These are phyloP conservation scores for Komagataella phaffii DNA, from an alignment of 805 yeast species.

Conservation along the genomic window DNA sequence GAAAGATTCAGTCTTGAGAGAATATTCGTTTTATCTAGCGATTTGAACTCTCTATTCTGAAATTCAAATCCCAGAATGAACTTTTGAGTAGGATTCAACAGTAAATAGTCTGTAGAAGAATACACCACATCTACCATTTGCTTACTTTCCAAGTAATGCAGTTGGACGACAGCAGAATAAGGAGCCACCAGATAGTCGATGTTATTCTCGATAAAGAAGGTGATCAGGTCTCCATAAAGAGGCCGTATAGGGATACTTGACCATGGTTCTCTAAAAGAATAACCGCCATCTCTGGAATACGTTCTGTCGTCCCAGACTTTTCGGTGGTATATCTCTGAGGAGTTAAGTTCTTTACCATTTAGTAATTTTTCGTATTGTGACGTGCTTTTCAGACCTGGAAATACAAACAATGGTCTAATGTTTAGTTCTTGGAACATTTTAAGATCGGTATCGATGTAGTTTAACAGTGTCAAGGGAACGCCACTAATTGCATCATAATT, in stretches of 20 bases:
- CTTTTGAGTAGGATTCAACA: slow-evolving; percentile 49
- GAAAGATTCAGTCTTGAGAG: slow-evolving; percentile 45
- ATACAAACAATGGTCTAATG: slow-evolving; percentile 70
- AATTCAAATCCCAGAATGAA: slow-evolving; percentile 65
- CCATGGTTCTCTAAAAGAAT: slow-evolving; percentile 38
- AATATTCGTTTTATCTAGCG: slow-evolving; percentile 43
- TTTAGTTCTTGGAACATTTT: slow-evolving; percentile 42
- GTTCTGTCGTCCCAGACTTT: slow-evolving; percentile 30
- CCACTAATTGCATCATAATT: slow-evolving; percentile 73
- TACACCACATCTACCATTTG: slow-evolving; percentile 58
- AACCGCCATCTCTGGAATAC: slow-evolving; percentile 17
- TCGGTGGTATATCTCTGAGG: slow-evolving; percentile 28
- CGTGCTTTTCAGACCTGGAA: slow-evolving; percentile 48
- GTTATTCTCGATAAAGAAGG: slow-evolving; percentile 37
- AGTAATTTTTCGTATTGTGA: slow-evolving; percentile 14
- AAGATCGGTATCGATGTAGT: slow-evolving; percentile 48
- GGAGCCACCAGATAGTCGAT: slow-evolving; percentile 73
- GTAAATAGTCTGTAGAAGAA: slow-evolving; percentile 72
- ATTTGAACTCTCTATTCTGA: slow-evolving; percentile 50
- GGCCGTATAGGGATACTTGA: slow-evolving; percentile 37
- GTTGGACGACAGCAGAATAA: slow-evolving; percentile 65
- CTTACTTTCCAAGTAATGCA: slow-evolving; percentile 51
- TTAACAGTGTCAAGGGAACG: slow-evolving; percentile 48
- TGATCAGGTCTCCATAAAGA: slow-evolving; percentile 40
- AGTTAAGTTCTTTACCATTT: slow-evolving; percentile 11